A percentile compares a stretch with the other conserved stretches of the same genome.
These are phyloP conservation scores for Solanum phureja DNA, from an alignment of 257 asterid genomes.

Conservation along the genomic window DNA sequence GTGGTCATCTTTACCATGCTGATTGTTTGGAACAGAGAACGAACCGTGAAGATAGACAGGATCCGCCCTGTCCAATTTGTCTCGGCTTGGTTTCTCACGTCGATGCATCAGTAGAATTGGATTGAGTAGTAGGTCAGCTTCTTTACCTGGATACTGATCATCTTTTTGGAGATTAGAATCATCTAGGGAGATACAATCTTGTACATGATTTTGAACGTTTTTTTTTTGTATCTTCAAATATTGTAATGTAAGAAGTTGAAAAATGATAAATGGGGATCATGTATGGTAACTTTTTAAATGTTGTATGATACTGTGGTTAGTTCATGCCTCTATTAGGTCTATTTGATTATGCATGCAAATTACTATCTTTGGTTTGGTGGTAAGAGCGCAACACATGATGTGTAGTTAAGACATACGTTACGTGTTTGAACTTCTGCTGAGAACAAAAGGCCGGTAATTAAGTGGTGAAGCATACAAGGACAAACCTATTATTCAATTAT, in stretches of 20 bases:
- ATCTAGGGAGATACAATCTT: neutral
- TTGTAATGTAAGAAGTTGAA: neutral
- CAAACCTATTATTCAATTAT: too few species aligned
- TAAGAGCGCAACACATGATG: neutral
- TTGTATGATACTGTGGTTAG: neutral
- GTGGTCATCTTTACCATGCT: constrained; percentile 85
- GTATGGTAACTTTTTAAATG: neutral
- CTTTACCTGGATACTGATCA: neutral
- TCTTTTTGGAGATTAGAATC: neutral
- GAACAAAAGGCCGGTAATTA: neutral
- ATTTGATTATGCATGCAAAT: neutral
- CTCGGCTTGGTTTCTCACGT: neutral
- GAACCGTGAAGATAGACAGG: constrained; percentile 23
- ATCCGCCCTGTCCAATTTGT: neutral
- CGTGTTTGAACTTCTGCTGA: neutral
- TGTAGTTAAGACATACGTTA: too few species aligned
- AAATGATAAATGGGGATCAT: neutral
- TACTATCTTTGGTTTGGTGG: neutral
- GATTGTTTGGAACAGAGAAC: constrained; percentile 80
- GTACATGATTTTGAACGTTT: neutral
- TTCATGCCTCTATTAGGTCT: neutral
- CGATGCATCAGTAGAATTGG: neutral
- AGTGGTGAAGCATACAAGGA: neutral
- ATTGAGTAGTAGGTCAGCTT: neutral
- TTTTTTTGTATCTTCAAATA: neutral